A percentile compares a stretch with the other conserved stretches of the same genome.
Conservation (phyloP, 2,329 filamentous ascomycete species). For the Colletotrichum sp. region DNA sequence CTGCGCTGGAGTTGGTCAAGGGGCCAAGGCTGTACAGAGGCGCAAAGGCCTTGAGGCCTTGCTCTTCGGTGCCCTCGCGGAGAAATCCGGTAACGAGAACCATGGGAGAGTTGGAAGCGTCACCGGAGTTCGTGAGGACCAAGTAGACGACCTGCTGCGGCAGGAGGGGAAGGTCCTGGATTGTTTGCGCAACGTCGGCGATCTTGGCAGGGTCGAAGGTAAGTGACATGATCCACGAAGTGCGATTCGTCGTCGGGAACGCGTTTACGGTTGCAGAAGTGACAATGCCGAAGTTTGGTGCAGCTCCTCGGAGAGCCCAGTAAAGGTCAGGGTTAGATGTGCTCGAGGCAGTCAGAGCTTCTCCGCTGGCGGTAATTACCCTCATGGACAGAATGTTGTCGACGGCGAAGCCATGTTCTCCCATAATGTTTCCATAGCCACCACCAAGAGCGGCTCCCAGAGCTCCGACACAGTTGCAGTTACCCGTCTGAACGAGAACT, state of each 20-base stretch:
- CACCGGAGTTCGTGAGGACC: conserved; percentile 29
- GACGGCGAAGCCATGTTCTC: conserved; percentile 24
- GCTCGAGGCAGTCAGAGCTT: conserved; percentile 25
- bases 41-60: conserved; percentile 34
- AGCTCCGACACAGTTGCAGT: conserved; percentile 30
- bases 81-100: conserved; percentile 33
- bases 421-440: conserved; percentile 19
- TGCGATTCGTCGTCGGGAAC: conserved; percentile 29
- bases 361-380: conserved; percentile 30
- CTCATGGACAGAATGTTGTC: conserved; percentile 37
- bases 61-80: conserved; percentile 34
- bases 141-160: conserved; percentile 39
- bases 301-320: conserved; percentile 55
- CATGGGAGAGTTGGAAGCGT: conserved; percentile 22
- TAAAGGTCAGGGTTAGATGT: conserved; percentile 42
- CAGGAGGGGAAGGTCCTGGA: conserved; percentile 38
- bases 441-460: conserved; percentile 24
- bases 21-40: conserved; percentile 38
- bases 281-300: conserved; percentile 55
- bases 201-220: conserved; percentile 30
- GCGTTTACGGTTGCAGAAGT: conserved; percentile 48
- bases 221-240: conserved; percentile 28
- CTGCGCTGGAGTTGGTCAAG: conserved; percentile 24
- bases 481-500: conserved; percentile 22
- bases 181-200: conserved; percentile 34